phyloP scores from a whole-genome alignment of 2,329 filamentous ascomycete genomes.

The Neofusicoccum sp. region DNA sequence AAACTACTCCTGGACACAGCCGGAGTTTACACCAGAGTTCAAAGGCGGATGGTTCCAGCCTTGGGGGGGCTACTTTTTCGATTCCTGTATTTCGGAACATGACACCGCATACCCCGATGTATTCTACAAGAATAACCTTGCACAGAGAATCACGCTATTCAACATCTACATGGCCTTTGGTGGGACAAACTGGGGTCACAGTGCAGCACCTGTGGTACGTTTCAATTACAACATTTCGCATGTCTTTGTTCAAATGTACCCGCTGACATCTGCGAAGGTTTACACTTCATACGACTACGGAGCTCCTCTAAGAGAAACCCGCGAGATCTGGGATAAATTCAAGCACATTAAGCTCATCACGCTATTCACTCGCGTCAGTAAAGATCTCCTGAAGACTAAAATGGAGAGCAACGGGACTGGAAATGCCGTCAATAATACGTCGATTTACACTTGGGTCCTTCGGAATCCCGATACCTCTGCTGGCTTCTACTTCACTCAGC shows the following conservation, averaged over 20 bases:
- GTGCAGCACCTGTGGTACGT: conserved; percentile 55
- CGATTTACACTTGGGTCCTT: conserved; percentile 55
- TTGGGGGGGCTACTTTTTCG: conserved; percentile 58
- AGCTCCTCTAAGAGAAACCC: conserved; percentile 59
- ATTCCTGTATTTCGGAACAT: conserved; percentile 54
- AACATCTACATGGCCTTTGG: conserved; percentile 66
- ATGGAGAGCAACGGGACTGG: conserved; percentile 53
- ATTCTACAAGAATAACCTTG: conserved; percentile 63
- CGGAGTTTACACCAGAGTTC: conserved; percentile 59
- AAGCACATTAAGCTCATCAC: conserved; percentile 63
- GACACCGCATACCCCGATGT: conserved; percentile 61
- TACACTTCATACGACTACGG: conserved; percentile 64
- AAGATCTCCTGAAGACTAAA: conserved; percentile 55
- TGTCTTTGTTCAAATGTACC: not conserved
- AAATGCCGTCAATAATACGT: conserved; percentile 53
- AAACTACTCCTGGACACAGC: conserved; percentile 44
- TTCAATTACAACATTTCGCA: conserved; percentile 29
- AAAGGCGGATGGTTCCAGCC: conserved; percentile 61
- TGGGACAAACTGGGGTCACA: conserved; percentile 62
- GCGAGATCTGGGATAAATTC: conserved; percentile 58
- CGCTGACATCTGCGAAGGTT: too few relatives aligned
- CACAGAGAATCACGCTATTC: conserved; percentile 58
- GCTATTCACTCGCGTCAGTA: conserved; percentile 58
- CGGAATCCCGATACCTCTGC: conserved; percentile 58
- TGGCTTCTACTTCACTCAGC: conserved; percentile 60